A percentile compares a stretch with the other conserved stretches of the same genome.
Conservation (phyloP, 164 flowering plant genomes). For the Tetracentron sinense region DNA sequence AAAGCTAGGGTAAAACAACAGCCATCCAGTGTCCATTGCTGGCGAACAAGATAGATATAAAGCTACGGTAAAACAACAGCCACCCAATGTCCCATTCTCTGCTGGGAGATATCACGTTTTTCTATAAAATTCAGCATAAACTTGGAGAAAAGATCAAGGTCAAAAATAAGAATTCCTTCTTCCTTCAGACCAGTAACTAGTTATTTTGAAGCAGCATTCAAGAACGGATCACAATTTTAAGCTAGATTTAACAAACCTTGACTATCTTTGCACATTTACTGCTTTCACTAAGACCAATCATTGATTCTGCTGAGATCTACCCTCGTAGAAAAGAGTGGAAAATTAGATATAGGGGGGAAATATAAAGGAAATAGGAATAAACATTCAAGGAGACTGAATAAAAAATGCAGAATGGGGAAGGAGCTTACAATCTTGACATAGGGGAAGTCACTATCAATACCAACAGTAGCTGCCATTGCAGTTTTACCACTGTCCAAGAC, state of each 20-base stretch:
- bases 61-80: background rate
- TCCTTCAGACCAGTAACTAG: background rate
- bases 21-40: background rate
- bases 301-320: slow-evolving; percentile 85
- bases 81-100: background rate
- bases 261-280: slow-evolving; percentile 90
- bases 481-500: slow-evolving; percentile 82
- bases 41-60: background rate
- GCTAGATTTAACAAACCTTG: slow-evolving; percentile 50
- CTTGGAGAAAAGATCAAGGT: background rate
- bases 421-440: slow-evolving; percentile 90
- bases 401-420: slow-evolving; percentile 6
- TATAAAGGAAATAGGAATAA: background rate
- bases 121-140: background rate
- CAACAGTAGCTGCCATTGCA: slow-evolving; percentile 90
- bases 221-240: background rate
- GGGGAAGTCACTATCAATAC: slow-evolving; percentile 91
- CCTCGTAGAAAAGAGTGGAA: background rate
- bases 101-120: background rate
- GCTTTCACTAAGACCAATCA: slow-evolving; percentile 94
- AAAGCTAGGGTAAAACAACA: background rate
- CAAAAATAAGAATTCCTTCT: background rate
- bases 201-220: background rate
- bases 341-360: slow-evolving; percentile 5
- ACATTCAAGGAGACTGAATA: slow-evolving; percentile 1